phyloP scores from a whole-genome alignment of 139 green algal species.

The Marvania coccoides region DNA sequence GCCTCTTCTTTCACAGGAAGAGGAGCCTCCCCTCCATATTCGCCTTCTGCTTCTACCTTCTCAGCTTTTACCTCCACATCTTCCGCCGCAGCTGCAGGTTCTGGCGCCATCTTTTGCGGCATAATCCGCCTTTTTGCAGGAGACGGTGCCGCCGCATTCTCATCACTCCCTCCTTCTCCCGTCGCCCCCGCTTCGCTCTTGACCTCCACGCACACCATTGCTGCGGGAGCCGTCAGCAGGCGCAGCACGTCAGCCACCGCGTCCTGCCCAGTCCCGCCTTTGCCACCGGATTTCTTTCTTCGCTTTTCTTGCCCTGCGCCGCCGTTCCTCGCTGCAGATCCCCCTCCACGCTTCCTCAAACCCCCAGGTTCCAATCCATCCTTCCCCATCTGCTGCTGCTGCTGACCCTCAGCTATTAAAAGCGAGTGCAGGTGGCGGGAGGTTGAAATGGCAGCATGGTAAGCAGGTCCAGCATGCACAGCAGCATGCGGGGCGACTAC shows the following conservation, averaged over 20 bases:
- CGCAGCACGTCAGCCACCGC: neutral
- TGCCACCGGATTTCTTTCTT: neutral
- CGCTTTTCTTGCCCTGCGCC: too few relatives aligned
- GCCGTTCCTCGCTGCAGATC: too few relatives aligned
- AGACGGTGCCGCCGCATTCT: neutral
- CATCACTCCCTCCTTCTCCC: neutral
- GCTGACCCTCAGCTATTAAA: neutral
- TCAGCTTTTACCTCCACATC: neutral
- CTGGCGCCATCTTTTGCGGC: neutral
- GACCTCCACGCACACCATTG: too few relatives aligned
- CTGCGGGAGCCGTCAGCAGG: neutral
- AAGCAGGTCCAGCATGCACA: too few relatives aligned
- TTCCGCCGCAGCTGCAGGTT: neutral
- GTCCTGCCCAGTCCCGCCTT: neutral
- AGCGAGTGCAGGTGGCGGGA: neutral
- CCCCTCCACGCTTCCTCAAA: too few relatives aligned
- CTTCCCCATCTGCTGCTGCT: too few relatives aligned
- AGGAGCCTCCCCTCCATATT: neutral
- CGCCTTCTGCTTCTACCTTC: neutral
- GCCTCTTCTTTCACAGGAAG: neutral
- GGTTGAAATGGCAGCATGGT: neutral
- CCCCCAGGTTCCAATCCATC: too few relatives aligned
- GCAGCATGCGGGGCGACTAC: neutral
- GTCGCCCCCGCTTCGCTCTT: neutral
- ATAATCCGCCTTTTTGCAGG: neutral